These are phyloP conservation scores for Fraxinus sp. DNA, from an alignment of 305 asterid genomes.

Conservation along the genomic window DNA sequence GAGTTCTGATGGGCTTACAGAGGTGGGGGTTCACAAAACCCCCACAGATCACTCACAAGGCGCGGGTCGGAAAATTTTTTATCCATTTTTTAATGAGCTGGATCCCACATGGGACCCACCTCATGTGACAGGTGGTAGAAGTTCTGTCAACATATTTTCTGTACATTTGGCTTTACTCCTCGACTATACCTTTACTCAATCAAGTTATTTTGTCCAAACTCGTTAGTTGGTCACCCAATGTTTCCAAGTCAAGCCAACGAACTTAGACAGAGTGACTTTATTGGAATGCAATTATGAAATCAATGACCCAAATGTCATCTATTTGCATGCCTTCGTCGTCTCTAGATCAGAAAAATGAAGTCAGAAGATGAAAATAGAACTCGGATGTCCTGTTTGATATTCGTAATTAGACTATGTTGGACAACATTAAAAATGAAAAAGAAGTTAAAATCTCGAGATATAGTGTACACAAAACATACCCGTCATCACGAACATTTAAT, in stretches of 20 bases:
- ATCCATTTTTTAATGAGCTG: too few relatives aligned
- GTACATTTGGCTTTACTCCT: not conserved
- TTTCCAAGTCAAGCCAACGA: not conserved
- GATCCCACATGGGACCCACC: too few relatives aligned
- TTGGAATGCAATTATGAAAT: not conserved
- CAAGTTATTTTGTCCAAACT: not conserved
- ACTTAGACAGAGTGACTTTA: not conserved
- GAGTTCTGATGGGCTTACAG: too few relatives aligned
- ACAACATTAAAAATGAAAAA: not conserved
- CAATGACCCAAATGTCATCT: not conserved
- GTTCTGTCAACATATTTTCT: too few relatives aligned
- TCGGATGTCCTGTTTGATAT: not conserved
- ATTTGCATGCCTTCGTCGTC: not conserved
- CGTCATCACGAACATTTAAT: not conserved
- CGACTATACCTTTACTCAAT: not conserved
- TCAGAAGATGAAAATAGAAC: not conserved
- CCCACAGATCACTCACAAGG: too few relatives aligned
- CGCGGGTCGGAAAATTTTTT: too few relatives aligned
- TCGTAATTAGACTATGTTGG: not conserved
- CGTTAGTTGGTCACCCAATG: not conserved
- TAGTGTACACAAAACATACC: not conserved
- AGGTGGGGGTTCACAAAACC: too few relatives aligned
- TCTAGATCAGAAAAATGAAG: not conserved
- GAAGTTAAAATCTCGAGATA: not conserved
- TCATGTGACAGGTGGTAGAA: too few relatives aligned